Base-by-base conservation (phyloP, 805 yeast genomes). In the Vanderwaltozyma verrucispora region DNA sequence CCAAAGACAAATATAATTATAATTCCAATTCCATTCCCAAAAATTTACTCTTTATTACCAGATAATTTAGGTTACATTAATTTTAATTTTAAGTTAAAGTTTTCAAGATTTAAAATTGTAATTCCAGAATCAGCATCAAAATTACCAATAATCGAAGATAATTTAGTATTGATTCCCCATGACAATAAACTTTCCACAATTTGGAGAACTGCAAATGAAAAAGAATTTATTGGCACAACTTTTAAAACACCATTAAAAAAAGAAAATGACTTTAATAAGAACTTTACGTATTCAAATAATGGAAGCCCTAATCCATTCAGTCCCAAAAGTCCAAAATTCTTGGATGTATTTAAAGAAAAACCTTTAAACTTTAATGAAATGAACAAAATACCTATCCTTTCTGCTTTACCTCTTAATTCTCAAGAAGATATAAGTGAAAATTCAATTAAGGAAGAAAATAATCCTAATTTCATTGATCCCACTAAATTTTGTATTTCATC, bases 1-100 rank as follows among this genome's bases (percentile, higher is more conserved):
- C 46, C 49, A 12, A 44, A 43, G 28, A 42, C 43, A 3, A 43
- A 48, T 20, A 40, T 49, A n/a, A 28, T 49, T 13, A 37, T 47
- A n/a, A 46, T 47, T 27, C 53, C 53, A 12, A 42, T 35, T 28
- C 32, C 39, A 12, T 49, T 47, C 28, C 51, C 51, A 1, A 33
- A 35, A 27, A 19, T 31, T 14, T 47, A 30, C 30, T 33, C 32
- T 18, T 28, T 32, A 12, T 36, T 43, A 11, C 44, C 43, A 5
- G 37, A 42, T 21, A 34, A 32, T 2, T 32, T 39, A 18, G 48
- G 50, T 5, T 46, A 37, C 23, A 40, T 44, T 29, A 37, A 27
- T 7, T 35, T 40, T 29, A 38, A 35, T 11, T 33, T 39, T 11
- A 41, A 43, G 25, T 24, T 46, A 8, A 36, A 40, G 4, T 46